Evolutionary conservation across 2,329 filamentous ascomycete genomes (phyloP).

Genomic region (Myotisia sp.): DNA sequence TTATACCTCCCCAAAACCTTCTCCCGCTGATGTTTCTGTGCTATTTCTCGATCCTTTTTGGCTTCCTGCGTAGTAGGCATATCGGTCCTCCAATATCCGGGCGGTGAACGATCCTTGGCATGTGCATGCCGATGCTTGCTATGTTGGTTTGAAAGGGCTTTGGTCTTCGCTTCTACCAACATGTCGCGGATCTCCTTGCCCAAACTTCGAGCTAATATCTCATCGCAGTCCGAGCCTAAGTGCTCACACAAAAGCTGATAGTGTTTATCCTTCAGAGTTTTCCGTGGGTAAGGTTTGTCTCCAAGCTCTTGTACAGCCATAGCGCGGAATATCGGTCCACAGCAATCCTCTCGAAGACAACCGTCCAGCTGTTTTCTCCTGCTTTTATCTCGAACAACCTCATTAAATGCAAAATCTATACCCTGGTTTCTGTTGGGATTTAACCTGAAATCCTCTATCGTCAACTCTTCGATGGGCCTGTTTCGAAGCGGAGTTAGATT

Average conservation of each 20-base stretch:
- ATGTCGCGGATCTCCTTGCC: conserved; percentile 34
- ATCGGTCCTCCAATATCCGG: conserved; percentile 80
- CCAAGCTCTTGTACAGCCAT: conserved; percentile 39
- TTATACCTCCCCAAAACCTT: conserved; percentile 59
- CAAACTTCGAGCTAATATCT: conserved; percentile 13
- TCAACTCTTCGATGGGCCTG: conserved; percentile 44
- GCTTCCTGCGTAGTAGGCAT: conserved; percentile 81
- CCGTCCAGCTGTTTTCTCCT: conserved; percentile 57
- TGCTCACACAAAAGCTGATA: conserved; percentile 37
- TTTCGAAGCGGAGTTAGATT: conserved; percentile 37
- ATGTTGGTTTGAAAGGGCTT: conserved; percentile 56
- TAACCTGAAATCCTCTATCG: conserved; percentile 63
- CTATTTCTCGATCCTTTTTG: conserved; percentile 49
- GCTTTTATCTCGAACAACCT: conserved; percentile 57
- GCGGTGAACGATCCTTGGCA: conserved; percentile 57
- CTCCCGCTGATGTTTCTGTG: conserved; percentile 47
- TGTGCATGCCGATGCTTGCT: conserved; percentile 67
- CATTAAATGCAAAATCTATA: conserved; percentile 55
- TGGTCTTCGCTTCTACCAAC: conserved; percentile 61
- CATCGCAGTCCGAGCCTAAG: conserved; percentile 25
- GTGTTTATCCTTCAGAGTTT: conserved; percentile 17
- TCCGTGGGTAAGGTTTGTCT: conserved; percentile 17
- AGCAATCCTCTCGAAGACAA: conserved; percentile 63
- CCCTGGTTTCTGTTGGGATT: conserved; percentile 61
- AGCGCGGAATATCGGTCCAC: conserved; percentile 55